Percentiles rank a stretch among this genome's conserved stretches.
Conservation (phyloP, 2,329 filamentous ascomycete species). For the Ophiosphaerella herpotricha region DNA sequence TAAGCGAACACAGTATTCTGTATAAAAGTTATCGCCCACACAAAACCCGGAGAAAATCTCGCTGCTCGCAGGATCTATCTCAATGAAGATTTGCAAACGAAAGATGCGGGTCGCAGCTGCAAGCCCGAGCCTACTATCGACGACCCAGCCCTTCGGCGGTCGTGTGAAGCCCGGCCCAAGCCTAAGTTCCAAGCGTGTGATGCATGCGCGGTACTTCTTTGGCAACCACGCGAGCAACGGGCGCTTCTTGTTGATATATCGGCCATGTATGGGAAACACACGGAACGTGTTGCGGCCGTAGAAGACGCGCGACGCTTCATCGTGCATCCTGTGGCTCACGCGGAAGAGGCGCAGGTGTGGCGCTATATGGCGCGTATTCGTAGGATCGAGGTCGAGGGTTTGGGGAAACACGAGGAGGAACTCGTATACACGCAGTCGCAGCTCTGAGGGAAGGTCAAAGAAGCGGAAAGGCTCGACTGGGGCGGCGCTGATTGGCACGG, state of each 20-base stretch:
- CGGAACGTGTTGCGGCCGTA: slow-evolving; percentile 59
- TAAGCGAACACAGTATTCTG: slow-evolving; percentile 65
- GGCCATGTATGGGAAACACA: slow-evolving; percentile 58
- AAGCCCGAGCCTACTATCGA: slow-evolving; percentile 68
- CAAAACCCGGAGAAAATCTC: slow-evolving; percentile 70
- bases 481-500: background rate
- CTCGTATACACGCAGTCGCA: slow-evolving; percentile 57
- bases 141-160: slow-evolving; percentile 72
- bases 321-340: slow-evolving; percentile 57
- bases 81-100: slow-evolving; percentile 68
- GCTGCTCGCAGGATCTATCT: slow-evolving; percentile 70
- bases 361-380: slow-evolving; percentile 67
- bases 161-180: slow-evolving; percentile 74
- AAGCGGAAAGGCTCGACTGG: slow-evolving; percentile 51
- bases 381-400: slow-evolving; percentile 69
- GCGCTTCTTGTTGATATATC: slow-evolving; percentile 72
- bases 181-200: slow-evolving; percentile 70
- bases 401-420: slow-evolving; percentile 54
- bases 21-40: slow-evolving; percentile 69
- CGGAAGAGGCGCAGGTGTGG: slow-evolving; percentile 69
- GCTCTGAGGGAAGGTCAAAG: slow-evolving; percentile 58
- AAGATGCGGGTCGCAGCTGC: slow-evolving; percentile 64
- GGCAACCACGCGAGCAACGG: slow-evolving; percentile 71
- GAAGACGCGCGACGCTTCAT: slow-evolving; percentile 57
- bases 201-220: slow-evolving; percentile 60